phyloP scores from a whole-genome alignment of 192 early-diverging fungal genomes.

The Backusella australiensis region DNA sequence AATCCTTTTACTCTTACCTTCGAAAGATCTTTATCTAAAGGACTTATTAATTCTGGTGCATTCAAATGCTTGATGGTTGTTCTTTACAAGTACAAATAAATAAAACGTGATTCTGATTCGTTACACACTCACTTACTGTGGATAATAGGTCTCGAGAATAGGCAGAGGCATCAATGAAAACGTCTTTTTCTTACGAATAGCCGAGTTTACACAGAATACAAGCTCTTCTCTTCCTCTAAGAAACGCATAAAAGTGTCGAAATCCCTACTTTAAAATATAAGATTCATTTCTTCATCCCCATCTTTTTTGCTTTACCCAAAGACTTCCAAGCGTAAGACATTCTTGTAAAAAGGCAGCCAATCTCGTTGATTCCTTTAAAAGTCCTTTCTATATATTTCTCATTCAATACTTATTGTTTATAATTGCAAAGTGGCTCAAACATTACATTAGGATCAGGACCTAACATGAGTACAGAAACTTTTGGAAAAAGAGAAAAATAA shows the following conservation, averaged over 20 bases:
- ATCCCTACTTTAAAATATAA: neutral
- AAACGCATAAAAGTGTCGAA: constrained; percentile 3
- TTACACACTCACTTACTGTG: neutral
- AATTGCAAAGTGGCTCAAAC: neutral
- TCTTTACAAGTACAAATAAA: neutral
- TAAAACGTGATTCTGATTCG: neutral
- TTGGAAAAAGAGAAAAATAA: neutral
- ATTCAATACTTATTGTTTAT: neutral
- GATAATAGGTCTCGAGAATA: constrained; percentile 3
- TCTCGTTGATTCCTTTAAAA: constrained; percentile 5
- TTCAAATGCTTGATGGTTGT: neutral
- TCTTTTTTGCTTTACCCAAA: neutral
- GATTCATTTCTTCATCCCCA: neutral
- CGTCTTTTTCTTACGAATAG: neutral
- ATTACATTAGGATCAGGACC: constrained; percentile 6
- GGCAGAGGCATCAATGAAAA: neutral
- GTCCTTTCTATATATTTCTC: neutral
- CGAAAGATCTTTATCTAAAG: neutral
- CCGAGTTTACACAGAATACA: neutral
- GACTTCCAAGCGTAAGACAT: constrained; percentile 5
- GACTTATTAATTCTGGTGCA: constrained; percentile 8
- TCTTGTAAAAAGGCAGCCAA: neutral
- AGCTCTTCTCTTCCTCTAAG: constrained; percentile 10
- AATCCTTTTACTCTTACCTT: neutral
- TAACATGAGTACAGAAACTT: neutral